Conservation (phyloP, 2,329 filamentous ascomycete species). For the Neopestalotiopsis sp. region DNA sequence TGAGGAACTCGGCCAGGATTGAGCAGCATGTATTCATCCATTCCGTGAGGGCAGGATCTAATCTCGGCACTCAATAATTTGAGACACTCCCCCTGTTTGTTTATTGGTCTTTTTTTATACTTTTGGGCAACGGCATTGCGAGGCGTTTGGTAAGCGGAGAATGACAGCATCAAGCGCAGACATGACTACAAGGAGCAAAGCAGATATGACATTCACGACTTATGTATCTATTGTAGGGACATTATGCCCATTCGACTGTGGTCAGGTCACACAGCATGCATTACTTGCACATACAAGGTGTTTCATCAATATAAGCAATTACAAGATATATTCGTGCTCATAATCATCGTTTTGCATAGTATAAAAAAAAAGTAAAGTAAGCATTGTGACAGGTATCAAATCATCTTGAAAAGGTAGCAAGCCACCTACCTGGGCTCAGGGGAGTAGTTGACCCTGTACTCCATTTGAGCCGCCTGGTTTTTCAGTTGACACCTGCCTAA, state of each 20-base stretch:
- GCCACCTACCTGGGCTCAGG: neutral
- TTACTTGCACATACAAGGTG: too few species aligned
- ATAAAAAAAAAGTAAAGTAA: too few species aligned
- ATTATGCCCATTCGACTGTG: too few species aligned
- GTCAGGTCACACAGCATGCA: too few species aligned
- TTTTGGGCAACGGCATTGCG: neutral
- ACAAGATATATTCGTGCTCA: too few species aligned
- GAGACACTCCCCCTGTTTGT: neutral
- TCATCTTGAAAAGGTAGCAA: too few species aligned
- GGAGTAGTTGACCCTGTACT: neutral
- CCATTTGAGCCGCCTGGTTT: neutral
- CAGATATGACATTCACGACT: neutral
- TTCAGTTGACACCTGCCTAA: neutral
- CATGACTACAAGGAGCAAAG: neutral
- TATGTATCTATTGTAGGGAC: too few species aligned
- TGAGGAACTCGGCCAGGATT: neutral
- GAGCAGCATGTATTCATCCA: neutral
- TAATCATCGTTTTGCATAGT: too few species aligned
- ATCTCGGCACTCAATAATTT: neutral
- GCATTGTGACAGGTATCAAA: too few species aligned
- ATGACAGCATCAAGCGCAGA: neutral
- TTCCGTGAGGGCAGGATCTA: neutral
- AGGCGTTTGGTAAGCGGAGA: constrained; percentile 11
- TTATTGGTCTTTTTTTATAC: neutral
- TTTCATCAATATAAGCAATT: too few species aligned